Percentiles rank a stretch among this genome's conserved stretches.
Evolutionary conservation across 345 rosid species (phyloP).

Genomic region (Gossypium longicalyx): DNA sequence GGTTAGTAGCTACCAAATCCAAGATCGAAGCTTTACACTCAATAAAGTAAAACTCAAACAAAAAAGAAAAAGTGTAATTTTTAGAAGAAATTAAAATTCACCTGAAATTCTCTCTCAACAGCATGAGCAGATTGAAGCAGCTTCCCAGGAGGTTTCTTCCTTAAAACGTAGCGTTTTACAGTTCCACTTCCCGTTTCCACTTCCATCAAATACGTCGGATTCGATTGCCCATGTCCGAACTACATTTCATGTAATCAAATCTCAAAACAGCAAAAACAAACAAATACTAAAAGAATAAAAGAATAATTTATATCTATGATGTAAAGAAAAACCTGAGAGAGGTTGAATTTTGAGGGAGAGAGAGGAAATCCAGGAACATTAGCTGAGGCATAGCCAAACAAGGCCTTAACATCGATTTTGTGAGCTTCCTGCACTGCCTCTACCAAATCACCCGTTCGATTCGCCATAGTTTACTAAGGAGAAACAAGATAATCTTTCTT

Average conservation of each 20-base stretch:
- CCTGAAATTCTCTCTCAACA: constrained; percentile 85
- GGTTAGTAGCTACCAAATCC: neutral
- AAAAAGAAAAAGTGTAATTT: neutral
- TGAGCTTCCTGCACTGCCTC: constrained; percentile 46
- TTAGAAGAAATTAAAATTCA: constrained; percentile 9
- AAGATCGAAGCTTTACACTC: neutral
- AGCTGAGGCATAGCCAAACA: constrained; percentile 49
- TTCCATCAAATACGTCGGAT: constrained; percentile 76
- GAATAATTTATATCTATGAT: neutral
- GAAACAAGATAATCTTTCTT: neutral
- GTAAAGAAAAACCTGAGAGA: constrained; percentile 47
- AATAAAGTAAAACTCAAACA: neutral
- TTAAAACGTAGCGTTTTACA: constrained; percentile 71
- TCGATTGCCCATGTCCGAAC: constrained; percentile 96
- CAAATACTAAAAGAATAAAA: neutral
- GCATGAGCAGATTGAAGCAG: constrained; percentile 89
- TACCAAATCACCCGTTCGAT: constrained; percentile 54
- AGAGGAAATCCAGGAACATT: constrained; percentile 67
- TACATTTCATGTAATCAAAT: constrained; percentile 12
- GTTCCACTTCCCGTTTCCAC: constrained; percentile 46
- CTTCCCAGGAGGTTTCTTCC: constrained; percentile 93
- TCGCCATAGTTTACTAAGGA: constrained; percentile 37
- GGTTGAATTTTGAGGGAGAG: constrained; percentile 49
- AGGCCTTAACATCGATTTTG: constrained; percentile 54
- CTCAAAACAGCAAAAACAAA: neutral